These are phyloP conservation scores for Globisporangium abappressorium DNA, from an alignment of 352 stramenopile genomes.

Conservation along the genomic window DNA sequence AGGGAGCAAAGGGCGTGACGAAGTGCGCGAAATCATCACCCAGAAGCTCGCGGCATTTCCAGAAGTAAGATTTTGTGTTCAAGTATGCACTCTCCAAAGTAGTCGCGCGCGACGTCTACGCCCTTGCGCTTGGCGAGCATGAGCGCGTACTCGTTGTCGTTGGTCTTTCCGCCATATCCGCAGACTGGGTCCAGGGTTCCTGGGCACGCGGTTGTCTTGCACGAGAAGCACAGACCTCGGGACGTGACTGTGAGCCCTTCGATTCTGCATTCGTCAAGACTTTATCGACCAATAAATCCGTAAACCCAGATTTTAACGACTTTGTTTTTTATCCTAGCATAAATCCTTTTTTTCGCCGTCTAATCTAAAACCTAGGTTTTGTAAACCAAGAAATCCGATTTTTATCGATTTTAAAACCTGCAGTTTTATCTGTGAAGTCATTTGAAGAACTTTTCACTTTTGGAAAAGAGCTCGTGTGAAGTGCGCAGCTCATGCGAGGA, in stretches of 20 bases:
- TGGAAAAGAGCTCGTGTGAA: too few species aligned
- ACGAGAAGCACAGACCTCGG: background rate
- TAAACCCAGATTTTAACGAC: too few species aligned
- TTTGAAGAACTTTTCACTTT: too few species aligned
- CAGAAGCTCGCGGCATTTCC: conserved; percentile 60
- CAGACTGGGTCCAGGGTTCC: background rate
- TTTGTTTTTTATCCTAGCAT: too few species aligned
- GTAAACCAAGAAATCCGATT: too few species aligned
- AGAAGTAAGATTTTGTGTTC: conserved; percentile 26
- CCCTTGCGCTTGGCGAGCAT: conserved; percentile 4
- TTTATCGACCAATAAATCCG: too few species aligned
- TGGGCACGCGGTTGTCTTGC: background rate
- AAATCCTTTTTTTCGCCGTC: too few species aligned
- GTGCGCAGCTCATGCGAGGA: too few species aligned
- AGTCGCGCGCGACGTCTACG: background rate
- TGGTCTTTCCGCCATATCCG: background rate
- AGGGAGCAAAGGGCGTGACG: conserved; percentile 39
- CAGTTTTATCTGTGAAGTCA: too few species aligned
- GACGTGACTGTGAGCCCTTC: background rate
- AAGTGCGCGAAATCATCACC: conserved; percentile 57
- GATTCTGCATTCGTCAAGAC: background rate
- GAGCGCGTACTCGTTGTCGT: conserved; percentile 3
- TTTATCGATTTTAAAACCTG: too few species aligned
- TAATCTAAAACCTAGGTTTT: too few species aligned
- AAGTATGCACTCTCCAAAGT: background rate